A percentile compares a stretch with the other conserved stretches of the same genome.
Evolutionary conservation across 257 asterid species (phyloP).

Genomic region (Fraxinus americana): DNA sequence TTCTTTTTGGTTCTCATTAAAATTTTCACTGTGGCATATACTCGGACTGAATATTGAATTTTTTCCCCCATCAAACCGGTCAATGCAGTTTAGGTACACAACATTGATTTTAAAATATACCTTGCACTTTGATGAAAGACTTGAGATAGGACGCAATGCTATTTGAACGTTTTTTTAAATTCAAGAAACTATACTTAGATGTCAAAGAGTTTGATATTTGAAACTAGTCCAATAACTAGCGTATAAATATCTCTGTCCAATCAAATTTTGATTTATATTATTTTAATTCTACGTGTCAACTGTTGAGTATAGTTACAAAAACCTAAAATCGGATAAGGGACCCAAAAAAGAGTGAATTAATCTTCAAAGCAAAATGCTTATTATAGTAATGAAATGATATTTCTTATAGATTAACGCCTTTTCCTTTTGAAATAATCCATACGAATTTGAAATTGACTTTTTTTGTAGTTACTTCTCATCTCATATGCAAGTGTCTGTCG

Average conservation of each 20-base stretch:
- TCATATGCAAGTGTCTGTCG: constrained; percentile 16
- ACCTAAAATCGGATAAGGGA: background rate
- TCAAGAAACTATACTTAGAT: too few species aligned
- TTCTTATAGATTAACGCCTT: constrained; percentile 28
- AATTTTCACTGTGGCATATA: too few species aligned
- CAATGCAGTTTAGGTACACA: too few species aligned
- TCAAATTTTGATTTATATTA: background rate
- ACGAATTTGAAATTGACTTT: background rate
- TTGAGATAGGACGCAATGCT: too few species aligned
- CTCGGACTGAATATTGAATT: too few species aligned
- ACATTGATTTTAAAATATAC: too few species aligned
- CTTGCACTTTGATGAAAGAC: too few species aligned
- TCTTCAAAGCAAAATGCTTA: constrained; percentile 25
- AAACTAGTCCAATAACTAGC: background rate
- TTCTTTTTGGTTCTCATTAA: too few species aligned
- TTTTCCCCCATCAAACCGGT: too few species aligned
- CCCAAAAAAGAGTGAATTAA: too few species aligned
- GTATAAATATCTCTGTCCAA: background rate
- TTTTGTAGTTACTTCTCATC: background rate
- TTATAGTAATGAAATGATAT: constrained; percentile 28
- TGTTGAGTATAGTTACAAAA: background rate
- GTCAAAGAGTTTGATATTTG: background rate
- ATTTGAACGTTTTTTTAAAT: too few species aligned
- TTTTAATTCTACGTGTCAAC: too few species aligned
- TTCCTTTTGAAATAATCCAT: background rate